Evolutionary conservation across 257 asterid species (phyloP).

Genomic region (Solanum okadae): DNA sequence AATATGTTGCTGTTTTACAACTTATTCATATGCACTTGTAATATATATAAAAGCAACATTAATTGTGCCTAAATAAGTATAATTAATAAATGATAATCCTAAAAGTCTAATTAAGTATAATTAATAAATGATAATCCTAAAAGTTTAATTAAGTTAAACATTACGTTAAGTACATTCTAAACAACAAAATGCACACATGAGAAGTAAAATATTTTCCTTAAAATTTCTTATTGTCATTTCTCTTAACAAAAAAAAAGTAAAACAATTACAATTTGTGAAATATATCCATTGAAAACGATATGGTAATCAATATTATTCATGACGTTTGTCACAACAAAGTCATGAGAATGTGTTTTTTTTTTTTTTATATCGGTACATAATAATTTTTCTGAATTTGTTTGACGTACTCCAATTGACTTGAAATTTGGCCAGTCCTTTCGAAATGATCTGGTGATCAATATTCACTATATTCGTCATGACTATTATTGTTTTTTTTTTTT

Average conservation of each 20-base stretch:
- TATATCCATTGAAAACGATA: neutral
- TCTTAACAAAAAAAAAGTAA: neutral
- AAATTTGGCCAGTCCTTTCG: rapidly evolving
- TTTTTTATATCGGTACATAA: no score
- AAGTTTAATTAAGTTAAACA: neutral
- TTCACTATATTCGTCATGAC: no score
- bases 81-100: neutral
- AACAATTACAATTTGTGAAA: neutral
- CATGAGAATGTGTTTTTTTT: neutral
- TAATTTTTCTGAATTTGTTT: no score
- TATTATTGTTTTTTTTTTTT: no score
- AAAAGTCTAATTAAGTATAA: neutral
- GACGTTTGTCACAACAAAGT: neutral
- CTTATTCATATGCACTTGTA: neutral
- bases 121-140: neutral
- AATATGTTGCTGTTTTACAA: neutral
- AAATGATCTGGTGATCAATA: no score
- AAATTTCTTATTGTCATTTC: no score
- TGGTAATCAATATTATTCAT: neutral
- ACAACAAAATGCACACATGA: neutral
- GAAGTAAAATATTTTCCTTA: no score
- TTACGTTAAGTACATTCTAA: neutral
- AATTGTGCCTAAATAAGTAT: neutral
- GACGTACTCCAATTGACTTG: no score
- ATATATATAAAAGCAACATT: neutral